Evolutionary conservation across 2,329 filamentous ascomycete species (phyloP).

Genomic region (Thyridium curvatum): DNA sequence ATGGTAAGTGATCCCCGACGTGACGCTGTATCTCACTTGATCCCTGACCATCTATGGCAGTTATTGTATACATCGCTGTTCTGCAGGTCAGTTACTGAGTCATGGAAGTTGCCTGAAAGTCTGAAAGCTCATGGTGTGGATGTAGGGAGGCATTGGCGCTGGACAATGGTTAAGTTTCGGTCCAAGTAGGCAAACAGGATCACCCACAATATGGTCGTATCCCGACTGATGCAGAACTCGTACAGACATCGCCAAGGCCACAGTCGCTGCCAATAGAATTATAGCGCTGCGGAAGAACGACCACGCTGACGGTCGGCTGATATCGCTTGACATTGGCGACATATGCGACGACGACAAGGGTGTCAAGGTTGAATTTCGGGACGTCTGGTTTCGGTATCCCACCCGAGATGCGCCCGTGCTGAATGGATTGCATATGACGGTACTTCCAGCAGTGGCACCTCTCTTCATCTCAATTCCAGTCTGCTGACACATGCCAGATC

Average conservation of each 20-base stretch:
- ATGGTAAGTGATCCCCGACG: constrained; percentile 9
- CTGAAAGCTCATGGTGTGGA: background rate
- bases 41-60: constrained; percentile 4
- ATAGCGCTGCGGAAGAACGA: constrained; percentile 18
- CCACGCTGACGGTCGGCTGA: constrained; percentile 13
- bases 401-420: constrained; percentile 64
- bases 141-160: constrained; percentile 20
- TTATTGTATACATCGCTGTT: constrained; percentile 24
- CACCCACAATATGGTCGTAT: background rate
- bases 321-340: constrained; percentile 17
- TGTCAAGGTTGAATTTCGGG: constrained; percentile 54
- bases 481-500: constrained; percentile 7
- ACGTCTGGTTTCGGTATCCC: constrained; percentile 66
- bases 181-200: constrained; percentile 21
- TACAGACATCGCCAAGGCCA: constrained; percentile 22
- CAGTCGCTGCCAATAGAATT: constrained; percentile 20
- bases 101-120: no score
- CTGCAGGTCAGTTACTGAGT: constrained; percentile 14
- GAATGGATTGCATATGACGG: constrained; percentile 51
- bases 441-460: constrained; percentile 34
- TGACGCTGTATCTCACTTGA: no score
- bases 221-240: background rate
- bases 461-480: no score
- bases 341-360: constrained; percentile 18
- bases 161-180: constrained; percentile 24